Percentiles rank a stretch among this genome's conserved stretches.
phyloP scores from a whole-genome alignment of 176 grass and related monocot genomes.

The Aegilops sharonensis region DNA sequence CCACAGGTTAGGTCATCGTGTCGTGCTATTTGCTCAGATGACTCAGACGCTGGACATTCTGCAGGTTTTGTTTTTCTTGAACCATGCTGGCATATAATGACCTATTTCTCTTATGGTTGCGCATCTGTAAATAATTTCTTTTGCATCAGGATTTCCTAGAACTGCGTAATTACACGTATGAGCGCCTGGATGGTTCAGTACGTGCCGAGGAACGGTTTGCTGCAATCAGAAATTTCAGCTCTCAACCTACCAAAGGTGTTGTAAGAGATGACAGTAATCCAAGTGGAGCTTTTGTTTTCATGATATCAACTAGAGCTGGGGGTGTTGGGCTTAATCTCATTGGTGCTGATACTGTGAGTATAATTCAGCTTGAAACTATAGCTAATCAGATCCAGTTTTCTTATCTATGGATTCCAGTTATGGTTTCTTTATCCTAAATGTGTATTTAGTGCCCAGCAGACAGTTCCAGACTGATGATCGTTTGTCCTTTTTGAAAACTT shows the following conservation, averaged over 20 bases:
- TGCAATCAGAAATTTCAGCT: slow-evolving; percentile 90
- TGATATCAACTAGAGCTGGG: slow-evolving; percentile 98
- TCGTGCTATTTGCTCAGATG: slow-evolving; percentile 97
- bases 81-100: neutral
- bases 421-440: slow-evolving; percentile 21
- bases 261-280: slow-evolving; percentile 42
- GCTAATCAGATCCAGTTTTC: slow-evolving; percentile 8
- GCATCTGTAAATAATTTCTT: neutral
- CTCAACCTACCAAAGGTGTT: slow-evolving; percentile 41
- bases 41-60: slow-evolving; percentile 97
- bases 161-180: slow-evolving; percentile 85
- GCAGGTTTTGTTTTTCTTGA: slow-evolving; percentile 58
- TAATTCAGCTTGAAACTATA: slow-evolving; percentile 34
- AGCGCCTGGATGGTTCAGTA: slow-evolving; percentile 90
- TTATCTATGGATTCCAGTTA: slow-evolving; percentile 2
- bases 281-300: slow-evolving; percentile 84
- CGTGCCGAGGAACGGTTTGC: slow-evolving; percentile 95
- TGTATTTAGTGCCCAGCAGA: slow-evolving; percentile 1
- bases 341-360: slow-evolving; percentile 95
- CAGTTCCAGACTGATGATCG: slow-evolving; percentile 12
- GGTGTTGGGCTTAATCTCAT: slow-evolving; percentile 97
- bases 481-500: slow-evolving; percentile 18
- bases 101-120: slow-evolving; percentile 1
- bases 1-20: slow-evolving; percentile 63
- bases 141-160: slow-evolving; percentile 81